These are phyloP conservation scores for Pseudonitzschia multiseries DNA, from an alignment of 108 stramenopile genomes.

Conservation along the genomic window DNA sequence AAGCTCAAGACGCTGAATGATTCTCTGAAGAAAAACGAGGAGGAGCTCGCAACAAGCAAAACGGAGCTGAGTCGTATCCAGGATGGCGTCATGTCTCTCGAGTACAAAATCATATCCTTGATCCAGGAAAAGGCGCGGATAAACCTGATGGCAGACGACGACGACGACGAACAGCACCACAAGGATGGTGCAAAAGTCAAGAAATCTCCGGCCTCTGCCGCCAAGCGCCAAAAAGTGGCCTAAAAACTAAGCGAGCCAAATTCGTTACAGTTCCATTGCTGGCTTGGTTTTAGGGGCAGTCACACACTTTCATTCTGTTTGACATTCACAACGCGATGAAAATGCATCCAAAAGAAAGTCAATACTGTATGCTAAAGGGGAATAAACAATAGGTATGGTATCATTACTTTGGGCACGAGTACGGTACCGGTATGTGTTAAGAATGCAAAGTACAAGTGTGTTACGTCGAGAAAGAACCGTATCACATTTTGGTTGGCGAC, in stretches of 20 bases:
- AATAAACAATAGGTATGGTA: too few species aligned
- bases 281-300: too few species aligned
- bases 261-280: too few species aligned
- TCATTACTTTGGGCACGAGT: too few species aligned
- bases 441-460: too few species aligned
- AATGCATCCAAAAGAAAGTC: too few species aligned
- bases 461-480: too few species aligned
- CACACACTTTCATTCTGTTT: too few species aligned
- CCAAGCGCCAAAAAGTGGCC: background rate
- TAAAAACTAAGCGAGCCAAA: background rate
- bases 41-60: background rate
- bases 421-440: too few species aligned
- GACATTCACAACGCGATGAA: too few species aligned
- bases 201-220: background rate
- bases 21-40: background rate
- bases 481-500: too few species aligned
- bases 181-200: background rate
- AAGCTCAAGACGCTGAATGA: background rate
- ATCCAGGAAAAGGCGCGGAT: constrained; percentile 1
- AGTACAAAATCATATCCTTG: background rate
- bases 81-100: background rate
- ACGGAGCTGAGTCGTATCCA: background rate
- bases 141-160: background rate
- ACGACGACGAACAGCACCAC: background rate
- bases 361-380: too few species aligned